Evolutionary conservation across 2,329 filamentous ascomycete genomes (phyloP), one percentile per base, ranked within the genome.

Genomic region (Alternaria postmessia): DNA sequence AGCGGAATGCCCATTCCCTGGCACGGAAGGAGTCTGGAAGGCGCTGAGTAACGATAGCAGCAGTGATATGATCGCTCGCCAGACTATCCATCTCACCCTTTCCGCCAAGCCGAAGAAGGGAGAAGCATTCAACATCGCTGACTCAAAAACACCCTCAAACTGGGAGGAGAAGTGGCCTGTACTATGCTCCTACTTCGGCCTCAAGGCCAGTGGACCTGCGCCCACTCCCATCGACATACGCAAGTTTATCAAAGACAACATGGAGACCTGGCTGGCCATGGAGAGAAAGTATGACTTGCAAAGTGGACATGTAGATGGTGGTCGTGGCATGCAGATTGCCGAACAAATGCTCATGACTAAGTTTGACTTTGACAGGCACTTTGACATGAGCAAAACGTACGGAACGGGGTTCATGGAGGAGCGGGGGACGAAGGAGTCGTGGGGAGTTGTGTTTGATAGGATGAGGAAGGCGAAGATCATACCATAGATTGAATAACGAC

Each of bases 121-220:
- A 66, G 58, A 75, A 61, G 53, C 71, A 59, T 84, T 78, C 69
- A 84, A 83, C 61, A 76, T 78, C 2, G 81, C 79, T 38, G 75
- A 82, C 28, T 77, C 79, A 49, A 77, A 72, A 44, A 68, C 70
- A 6, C 63, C 71, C 0, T 75, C 75, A 0, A 65, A 73, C 61
- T 84, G 82, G 81, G 74, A 73, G 8, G 53, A 66, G 8, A 82
- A 82, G 62, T 84, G 81, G 82, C 81, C 81, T 1, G 67, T 80
- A 4, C 72, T 84, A 26, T 82, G 80, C 66, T 71, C 75, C 2
- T 81, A 81, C 55, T 83, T 83, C 66, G 78, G 78, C 0, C 73
- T 84, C 36, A 79, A 78, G 51, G 81, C 81, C 2, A 76, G 75
- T 6, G 69, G 66, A 0, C 73, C 73, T 0, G 24, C 48, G 0